phyloP scores from a whole-genome alignment of 202 grass and related monocot species.

The Zizania palustris region DNA sequence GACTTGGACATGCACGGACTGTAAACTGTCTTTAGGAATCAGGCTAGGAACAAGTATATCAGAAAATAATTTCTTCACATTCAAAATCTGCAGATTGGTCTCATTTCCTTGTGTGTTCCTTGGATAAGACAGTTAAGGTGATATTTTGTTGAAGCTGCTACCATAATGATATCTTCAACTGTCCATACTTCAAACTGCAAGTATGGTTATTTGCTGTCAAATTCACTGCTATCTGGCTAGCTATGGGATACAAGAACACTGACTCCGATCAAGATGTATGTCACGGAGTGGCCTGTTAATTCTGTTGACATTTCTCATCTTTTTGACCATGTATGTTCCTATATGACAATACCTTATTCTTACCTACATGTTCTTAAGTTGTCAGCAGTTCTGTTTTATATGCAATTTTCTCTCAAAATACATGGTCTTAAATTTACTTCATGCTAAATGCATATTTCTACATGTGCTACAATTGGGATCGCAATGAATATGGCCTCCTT shows the following conservation, averaged over 20 bases:
- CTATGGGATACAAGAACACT: constrained; percentile 75
- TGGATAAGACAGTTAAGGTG: constrained; percentile 91
- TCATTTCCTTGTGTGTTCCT: constrained; percentile 80
- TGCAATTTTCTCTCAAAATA: background rate
- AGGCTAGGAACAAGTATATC: constrained; percentile 69
- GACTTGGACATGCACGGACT: constrained; percentile 44
- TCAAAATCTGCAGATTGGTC: constrained; percentile 70
- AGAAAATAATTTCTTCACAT: constrained; percentile 71
- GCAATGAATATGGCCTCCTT: background rate
- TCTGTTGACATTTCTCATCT: constrained; percentile 87
- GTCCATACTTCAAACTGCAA: background rate
- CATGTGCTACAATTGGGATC: background rate
- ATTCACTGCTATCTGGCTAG: constrained; percentile 38
- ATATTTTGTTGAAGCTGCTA: background rate
- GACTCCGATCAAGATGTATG: constrained; percentile 78
- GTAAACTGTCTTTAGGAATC: constrained; percentile 73
- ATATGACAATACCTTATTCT: background rate
- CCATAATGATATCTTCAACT: background rate
- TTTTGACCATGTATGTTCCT: constrained; percentile 74
- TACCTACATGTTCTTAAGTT: background rate
- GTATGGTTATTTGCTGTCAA: constrained; percentile 9
- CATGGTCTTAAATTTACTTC: background rate
- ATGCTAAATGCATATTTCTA: background rate
- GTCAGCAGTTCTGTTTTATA: background rate
- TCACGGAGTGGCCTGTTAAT: constrained; percentile 85